These are phyloP conservation scores for Nyctanthes arbortristis DNA, from an alignment of 257 asterid genomes.

Conservation along the genomic window DNA sequence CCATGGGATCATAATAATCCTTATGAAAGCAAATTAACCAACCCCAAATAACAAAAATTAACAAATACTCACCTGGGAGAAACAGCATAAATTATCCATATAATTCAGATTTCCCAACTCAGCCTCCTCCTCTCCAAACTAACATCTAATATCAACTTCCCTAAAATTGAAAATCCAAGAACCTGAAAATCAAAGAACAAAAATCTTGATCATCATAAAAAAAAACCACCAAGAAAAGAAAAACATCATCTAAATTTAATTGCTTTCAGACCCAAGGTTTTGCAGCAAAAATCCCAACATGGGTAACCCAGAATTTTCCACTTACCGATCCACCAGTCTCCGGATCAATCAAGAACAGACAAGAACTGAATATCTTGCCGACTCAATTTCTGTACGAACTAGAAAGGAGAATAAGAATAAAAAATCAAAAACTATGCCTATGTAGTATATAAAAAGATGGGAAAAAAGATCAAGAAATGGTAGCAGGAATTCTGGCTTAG, in stretches of 20 bases:
- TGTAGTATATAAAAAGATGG: neutral
- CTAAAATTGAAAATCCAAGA: conserved; percentile 29
- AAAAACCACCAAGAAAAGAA: conserved; percentile 5
- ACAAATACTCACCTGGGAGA: conserved; percentile 52
- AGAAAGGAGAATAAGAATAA: neutral
- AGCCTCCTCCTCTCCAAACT: conserved; percentile 34
- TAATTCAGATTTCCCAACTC: conserved; percentile 31
- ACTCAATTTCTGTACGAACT: conserved; percentile 23
- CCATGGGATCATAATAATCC: neutral
- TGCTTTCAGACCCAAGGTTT: conserved; percentile 30
- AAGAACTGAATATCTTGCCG: conserved; percentile 20
- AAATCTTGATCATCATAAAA: conserved; percentile 34
- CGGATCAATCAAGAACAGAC: too few species aligned
- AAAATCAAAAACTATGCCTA: conserved; percentile 1
- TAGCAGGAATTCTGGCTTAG: conserved; percentile 16
- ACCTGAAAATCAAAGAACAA: conserved; percentile 35
- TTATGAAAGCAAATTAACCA: neutral
- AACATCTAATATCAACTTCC: conserved; percentile 48
- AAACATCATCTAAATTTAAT: conserved; percentile 33
- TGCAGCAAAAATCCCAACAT: conserved; percentile 26
- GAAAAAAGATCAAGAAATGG: neutral
- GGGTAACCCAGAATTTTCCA: conserved; percentile 28
- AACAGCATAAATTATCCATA: conserved; percentile 78
- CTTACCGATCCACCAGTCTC: conserved; percentile 66
- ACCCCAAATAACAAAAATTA: neutral